Base-by-base conservation (phyloP, 1,139 yeast species). In the Yamadazyma siamensis region DNA sequence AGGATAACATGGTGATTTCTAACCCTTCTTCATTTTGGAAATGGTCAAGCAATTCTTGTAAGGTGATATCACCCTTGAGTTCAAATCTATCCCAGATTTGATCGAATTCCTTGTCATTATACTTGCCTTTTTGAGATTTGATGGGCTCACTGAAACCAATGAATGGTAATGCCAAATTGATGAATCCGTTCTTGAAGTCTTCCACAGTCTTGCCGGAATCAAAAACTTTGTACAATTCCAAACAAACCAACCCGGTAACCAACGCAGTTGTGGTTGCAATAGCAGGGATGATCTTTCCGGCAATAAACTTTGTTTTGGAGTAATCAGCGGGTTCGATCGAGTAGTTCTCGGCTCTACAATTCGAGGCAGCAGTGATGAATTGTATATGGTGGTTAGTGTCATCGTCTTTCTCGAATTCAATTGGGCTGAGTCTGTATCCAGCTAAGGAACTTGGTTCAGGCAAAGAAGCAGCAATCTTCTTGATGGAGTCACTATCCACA, bases 211-310 rank as follows among this genome's bases (percentile, higher is more conserved):
- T 75, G 42, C 75, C 67, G 15, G 68, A 65, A 49, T 85, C 95
- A 33, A 80, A 87, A 40, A 91, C 91, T 65, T 91, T 91, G 69
- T 87, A 84, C 38, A 91, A 70, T 61, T 91, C 99, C 46, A 91
- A 68, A 52, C 94, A 86, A 23, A 88, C 95, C 50, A 91, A 71
- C 26, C 99, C 99, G 5, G 98, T 87, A 10, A 91, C 97, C 47
- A 89, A 69, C 9, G 96, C 95, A 13, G 99, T 91, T 4, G 99
- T 94, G 2, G 99, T 91, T 22, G 98, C 98, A 67, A 91, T 91
- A 12, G 98, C 98, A 9, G 99, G 99, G 45, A 91, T 89, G 45
- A 91, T 91, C 59, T 94, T 81, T 33, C 97, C 97, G 11, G 94
- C 94, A 54, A 83, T 83, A 43, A 83, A 81, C 54, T 84, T 84